Percentiles rank a stretch among this genome's conserved stretches.
Conservation (phyloP, 164 flowering plant species). For the Echeveria elegans region DNA sequence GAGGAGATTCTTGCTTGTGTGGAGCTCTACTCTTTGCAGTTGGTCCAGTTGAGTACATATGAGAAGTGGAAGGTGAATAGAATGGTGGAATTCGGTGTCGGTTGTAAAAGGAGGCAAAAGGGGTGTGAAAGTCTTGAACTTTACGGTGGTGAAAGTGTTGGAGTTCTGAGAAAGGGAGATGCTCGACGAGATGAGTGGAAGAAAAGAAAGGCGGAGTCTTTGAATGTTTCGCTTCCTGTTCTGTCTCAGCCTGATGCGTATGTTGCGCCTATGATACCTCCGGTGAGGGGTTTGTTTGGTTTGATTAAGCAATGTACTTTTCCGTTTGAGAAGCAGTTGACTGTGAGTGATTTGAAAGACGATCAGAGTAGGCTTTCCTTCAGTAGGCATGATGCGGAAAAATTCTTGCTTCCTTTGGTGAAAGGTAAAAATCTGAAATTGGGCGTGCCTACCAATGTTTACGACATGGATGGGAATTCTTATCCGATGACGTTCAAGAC, state of each 20-base stretch:
- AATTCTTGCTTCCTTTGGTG: slow-evolving; percentile 5
- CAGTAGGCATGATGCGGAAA: background rate
- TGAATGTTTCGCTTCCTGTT: background rate
- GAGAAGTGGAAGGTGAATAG: background rate
- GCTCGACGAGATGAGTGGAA: background rate
- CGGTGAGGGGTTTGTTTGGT: slow-evolving; percentile 5
- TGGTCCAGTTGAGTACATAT: background rate
- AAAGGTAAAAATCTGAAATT: background rate
- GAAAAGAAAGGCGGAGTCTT: background rate
- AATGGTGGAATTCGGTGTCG: background rate
- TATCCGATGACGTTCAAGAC: slow-evolving; percentile 17
- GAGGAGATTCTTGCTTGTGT: background rate
- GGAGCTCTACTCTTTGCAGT: background rate
- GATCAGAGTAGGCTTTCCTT: slow-evolving; percentile 14
- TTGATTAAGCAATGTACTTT: slow-evolving; percentile 13
- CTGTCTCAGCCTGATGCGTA: background rate
- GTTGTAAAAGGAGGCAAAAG: background rate
- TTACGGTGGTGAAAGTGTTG: too few relatives aligned
- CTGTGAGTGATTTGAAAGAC: slow-evolving; percentile 12
- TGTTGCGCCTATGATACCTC: slow-evolving; percentile 8
- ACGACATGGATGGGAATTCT: slow-evolving; percentile 10
- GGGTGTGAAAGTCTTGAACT: background rate
- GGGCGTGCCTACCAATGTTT: slow-evolving; percentile 11
- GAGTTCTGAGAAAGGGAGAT: background rate
- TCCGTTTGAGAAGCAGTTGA: slow-evolving; percentile 19